These are phyloP conservation scores for Mycena latifolia DNA, from an alignment of 768 basidiomycete species.

Conservation along the genomic window DNA sequence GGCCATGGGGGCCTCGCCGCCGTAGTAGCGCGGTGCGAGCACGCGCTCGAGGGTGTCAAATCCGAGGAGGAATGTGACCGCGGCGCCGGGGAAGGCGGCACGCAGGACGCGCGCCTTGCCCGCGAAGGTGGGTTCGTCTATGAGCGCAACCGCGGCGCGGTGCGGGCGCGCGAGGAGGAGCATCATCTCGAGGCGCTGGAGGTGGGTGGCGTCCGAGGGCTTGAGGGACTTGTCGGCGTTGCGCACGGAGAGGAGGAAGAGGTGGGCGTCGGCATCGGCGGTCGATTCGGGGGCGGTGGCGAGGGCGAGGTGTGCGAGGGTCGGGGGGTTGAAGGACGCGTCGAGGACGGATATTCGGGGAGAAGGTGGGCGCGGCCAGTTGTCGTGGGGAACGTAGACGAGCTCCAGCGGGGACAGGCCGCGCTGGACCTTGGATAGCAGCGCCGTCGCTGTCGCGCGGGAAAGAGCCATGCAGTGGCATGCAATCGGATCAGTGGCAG, in stretches of 20 bases:
- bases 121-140: conserved; percentile 91
- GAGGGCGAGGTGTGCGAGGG: conserved; percentile 85
- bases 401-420: conserved; percentile 66
- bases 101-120: conserved; percentile 77
- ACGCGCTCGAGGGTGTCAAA: conserved; percentile 89
- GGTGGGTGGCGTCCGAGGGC: conserved; percentile 76
- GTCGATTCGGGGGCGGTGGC: conserved; percentile 69
- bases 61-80: conserved; percentile 82
- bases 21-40: conserved; percentile 82
- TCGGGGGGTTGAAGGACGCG: conserved; percentile 95
- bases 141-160: conserved; percentile 78
- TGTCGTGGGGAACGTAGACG: conserved; percentile 67
- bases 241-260: conserved; percentile 85
- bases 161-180: conserved; percentile 61
- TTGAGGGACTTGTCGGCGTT: conserved; percentile 89
- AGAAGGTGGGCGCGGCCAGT: conserved; percentile 69
- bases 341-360: conserved; percentile 82
- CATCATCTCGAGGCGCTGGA: conserved; percentile 94
- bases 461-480: conserved; percentile 17
- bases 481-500: no score
- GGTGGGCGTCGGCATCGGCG: conserved; percentile 59
- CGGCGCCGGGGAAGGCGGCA: conserved; percentile 47
- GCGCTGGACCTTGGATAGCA: conserved; percentile 56
- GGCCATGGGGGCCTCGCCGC: conserved; percentile 64
- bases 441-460: conserved; percentile 22